Evolutionary conservation across 495 filamentous ascomycete species (phyloP).

Genomic region (Chaetomidium leptoderma): DNA sequence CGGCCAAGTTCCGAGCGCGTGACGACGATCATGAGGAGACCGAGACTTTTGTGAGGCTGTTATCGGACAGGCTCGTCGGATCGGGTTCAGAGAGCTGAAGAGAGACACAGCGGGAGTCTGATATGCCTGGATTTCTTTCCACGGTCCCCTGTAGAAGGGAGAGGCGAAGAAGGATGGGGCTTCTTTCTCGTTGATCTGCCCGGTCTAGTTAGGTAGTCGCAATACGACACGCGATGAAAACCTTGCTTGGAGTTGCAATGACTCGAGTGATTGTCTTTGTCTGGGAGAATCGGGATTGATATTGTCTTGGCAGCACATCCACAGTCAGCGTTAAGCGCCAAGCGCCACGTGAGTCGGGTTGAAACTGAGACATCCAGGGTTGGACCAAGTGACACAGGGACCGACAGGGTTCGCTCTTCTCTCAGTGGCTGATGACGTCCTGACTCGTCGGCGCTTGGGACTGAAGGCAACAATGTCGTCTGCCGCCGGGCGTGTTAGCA

Average conservation of each 20-base stretch:
- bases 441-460: too few relatives aligned
- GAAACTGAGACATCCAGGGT: background rate
- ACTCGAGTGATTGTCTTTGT: too few relatives aligned
- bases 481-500: too few relatives aligned
- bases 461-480: too few relatives aligned
- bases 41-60: too few relatives aligned
- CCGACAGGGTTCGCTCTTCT: background rate
- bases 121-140: background rate
- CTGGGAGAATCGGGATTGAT: background rate
- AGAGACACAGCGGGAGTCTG: background rate
- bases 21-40: too few relatives aligned
- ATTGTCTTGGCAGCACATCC: background rate
- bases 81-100: background rate
- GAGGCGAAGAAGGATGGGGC: background rate
- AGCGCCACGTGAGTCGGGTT: constrained; percentile 3
- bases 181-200: background rate
- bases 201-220: background rate
- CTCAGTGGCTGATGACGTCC: background rate
- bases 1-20: too few relatives aligned
- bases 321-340: background rate
- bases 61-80: too few relatives aligned
- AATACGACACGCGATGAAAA: background rate
- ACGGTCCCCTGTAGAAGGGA: background rate
- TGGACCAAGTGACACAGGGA: background rate
- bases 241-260: background rate